A percentile compares a stretch with the other conserved stretches of the same genome.
phyloP scores from a whole-genome alignment of 169 alveolate species.

The Cryptosporidium felis region DNA sequence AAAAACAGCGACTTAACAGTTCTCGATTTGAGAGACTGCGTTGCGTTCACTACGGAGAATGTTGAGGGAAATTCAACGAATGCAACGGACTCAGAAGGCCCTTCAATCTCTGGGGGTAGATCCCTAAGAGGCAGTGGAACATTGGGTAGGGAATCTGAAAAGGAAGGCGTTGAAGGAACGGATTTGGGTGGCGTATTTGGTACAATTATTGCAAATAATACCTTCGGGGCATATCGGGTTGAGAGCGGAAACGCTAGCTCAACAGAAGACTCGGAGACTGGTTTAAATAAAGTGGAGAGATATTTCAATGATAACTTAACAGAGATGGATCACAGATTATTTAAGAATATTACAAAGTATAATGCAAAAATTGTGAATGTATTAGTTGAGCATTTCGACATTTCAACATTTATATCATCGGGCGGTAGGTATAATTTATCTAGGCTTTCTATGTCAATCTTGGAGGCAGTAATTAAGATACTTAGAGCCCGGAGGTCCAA shows the following conservation, averaged over 20 bases:
- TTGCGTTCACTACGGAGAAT: neutral
- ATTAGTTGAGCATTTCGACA: constrained; percentile 18
- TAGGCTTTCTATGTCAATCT: constrained; percentile 1
- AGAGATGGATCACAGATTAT: neutral
- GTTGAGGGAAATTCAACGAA: neutral
- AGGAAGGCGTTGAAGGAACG: too few relatives aligned
- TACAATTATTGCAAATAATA: too few relatives aligned
- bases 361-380: constrained; percentile 20
- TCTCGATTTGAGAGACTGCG: constrained; percentile 22
- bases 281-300: too few relatives aligned
- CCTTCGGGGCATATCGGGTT: too few relatives aligned
- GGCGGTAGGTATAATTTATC: constrained; percentile 15
- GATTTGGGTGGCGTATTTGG: too few relatives aligned
- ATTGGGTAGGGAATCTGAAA: neutral
- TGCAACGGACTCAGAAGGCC: neutral
- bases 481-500: neutral
- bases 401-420: constrained; percentile 28
- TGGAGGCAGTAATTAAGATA: neutral
- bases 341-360: neutral
- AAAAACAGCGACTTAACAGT: neutral
- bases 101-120: neutral
- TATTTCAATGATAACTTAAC: too few relatives aligned
- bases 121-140: neutral
- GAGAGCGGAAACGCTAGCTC: too few relatives aligned
- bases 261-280: too few relatives aligned